phyloP scores from a whole-genome alignment of 2,329 filamentous ascomycete species.

The Knoxdaviesia proteae region DNA sequence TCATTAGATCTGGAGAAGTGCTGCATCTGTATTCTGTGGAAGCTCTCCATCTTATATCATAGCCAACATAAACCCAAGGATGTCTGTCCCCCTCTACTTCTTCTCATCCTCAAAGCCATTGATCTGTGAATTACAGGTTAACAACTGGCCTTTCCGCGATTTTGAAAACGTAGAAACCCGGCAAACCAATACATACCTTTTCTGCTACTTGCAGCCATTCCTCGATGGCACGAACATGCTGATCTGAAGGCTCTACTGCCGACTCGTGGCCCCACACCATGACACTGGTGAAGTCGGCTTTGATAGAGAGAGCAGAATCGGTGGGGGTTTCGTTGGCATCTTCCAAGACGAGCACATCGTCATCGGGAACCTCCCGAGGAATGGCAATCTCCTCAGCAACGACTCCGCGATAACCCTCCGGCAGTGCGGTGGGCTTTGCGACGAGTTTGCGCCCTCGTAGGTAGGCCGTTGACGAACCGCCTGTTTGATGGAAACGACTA shows the following conservation, averaged over 20 bases:
- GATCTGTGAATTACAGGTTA: no score
- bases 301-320: conserved; percentile 11
- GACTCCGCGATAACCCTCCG: conserved; percentile 49
- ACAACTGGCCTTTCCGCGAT: no score
- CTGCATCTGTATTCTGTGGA: no score
- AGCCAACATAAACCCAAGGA: no score
- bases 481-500: conserved; percentile 12
- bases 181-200: conserved; percentile 21
- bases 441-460: conserved; percentile 65
- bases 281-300: conserved; percentile 51
- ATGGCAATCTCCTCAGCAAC: conserved; percentile 24
- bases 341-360: conserved; percentile 12
- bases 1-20: no score
- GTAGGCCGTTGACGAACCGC: conserved; percentile 35
- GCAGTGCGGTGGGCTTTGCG: conserved; percentile 44
- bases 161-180: neutral
- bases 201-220: conserved; percentile 66
- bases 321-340: conserved; percentile 12
- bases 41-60: no score
- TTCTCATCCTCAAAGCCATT: no score
- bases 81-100: no score
- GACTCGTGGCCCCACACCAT: conserved; percentile 71
- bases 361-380: conserved; percentile 6
- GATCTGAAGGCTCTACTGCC: conserved; percentile 40
- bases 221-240: conserved; percentile 51